A percentile compares a stretch with the other conserved stretches of the same genome.
Evolutionary conservation across 2,329 filamentous ascomycete species (phyloP).

Genomic region (Huntiella bhutanensis): DNA sequence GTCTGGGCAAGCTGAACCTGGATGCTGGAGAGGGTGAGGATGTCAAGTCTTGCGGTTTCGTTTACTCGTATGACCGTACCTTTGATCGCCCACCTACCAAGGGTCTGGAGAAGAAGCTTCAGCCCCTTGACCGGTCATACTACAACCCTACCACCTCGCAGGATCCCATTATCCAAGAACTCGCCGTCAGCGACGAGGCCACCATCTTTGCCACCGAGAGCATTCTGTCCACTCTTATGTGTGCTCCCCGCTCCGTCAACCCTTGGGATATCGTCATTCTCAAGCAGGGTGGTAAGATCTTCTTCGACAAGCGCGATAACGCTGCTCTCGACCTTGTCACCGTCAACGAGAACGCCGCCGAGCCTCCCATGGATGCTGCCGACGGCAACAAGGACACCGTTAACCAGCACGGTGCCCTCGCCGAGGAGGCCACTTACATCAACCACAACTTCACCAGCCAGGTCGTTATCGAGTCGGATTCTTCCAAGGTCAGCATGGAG

Average conservation of each 20-base stretch:
- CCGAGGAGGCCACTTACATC: slow-evolving; percentile 96
- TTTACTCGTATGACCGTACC: slow-evolving; percentile 92
- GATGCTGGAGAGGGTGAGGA: slow-evolving; percentile 92
- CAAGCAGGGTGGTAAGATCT: slow-evolving; percentile 88
- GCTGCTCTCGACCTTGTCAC: slow-evolving; percentile 92
- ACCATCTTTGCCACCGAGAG: slow-evolving; percentile 94
- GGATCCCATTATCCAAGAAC: slow-evolving; percentile 90
- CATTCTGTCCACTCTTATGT: slow-evolving; percentile 99
- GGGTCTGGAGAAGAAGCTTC: slow-evolving; percentile 70
- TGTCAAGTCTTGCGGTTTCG: slow-evolving; percentile 85
- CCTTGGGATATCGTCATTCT: slow-evolving; percentile 95
- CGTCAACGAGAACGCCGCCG: slow-evolving; percentile 95
- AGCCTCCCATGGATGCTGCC: slow-evolving; percentile 77
- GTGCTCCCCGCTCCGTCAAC: slow-evolving; percentile 86
- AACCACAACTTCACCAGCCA: slow-evolving; percentile 99
- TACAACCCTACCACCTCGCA: slow-evolving; percentile 97
- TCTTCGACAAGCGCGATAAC: slow-evolving; percentile 95
- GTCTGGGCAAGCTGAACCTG: slow-evolving; percentile 84
- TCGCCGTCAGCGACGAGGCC: slow-evolving; percentile 87
- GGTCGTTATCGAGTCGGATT: slow-evolving; percentile 68
- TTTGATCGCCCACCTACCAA: slow-evolving; percentile 91
- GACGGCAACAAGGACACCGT: slow-evolving; percentile 87
- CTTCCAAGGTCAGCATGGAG: slow-evolving; percentile 61
- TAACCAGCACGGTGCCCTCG: slow-evolving; percentile 83
- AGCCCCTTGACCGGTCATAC: slow-evolving; percentile 75